Percentiles rank a stretch among this genome's conserved stretches.
phyloP scores from a whole-genome alignment of 1,284 basidiomycete genomes.

The Fomitopsis palustris region DNA sequence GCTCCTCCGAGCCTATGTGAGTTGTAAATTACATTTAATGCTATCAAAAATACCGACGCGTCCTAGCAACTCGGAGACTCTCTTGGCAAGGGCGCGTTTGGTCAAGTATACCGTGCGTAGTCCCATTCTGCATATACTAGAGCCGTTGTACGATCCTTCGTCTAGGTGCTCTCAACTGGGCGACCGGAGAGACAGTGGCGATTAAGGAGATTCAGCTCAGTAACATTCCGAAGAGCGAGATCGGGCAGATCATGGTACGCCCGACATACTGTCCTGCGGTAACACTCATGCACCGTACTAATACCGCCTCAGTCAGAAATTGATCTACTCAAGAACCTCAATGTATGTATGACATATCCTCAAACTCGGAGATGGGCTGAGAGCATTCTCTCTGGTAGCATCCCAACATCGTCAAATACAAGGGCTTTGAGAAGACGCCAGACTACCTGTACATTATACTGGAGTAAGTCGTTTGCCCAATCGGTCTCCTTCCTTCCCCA shows the following conservation, averaged over 20 bases:
- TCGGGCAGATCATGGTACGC: conserved; percentile 95
- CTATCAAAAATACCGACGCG: not conserved
- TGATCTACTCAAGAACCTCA: conserved; percentile 94
- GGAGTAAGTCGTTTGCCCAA: conserved; percentile 48
- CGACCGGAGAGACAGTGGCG: conserved; percentile 93
- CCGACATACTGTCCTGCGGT: not conserved
- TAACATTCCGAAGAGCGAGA: conserved; percentile 89
- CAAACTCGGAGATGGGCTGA: not conserved
- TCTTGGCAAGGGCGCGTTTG: conserved; percentile 92
- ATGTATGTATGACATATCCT: conserved; percentile 47
- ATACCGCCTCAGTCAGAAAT: conserved; percentile 78
- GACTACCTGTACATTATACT: conserved; percentile 96
- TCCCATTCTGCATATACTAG: not conserved
- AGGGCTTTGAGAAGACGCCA: conserved; percentile 93
- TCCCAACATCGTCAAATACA: conserved; percentile 98
- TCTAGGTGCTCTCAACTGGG: conserved; percentile 90
- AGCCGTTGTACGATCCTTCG: conserved; percentile 3
- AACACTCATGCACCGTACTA: not conserved
- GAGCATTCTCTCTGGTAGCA: conserved; percentile 42
- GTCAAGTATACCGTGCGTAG: conserved; percentile 86
- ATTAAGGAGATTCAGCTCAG: conserved; percentile 93
- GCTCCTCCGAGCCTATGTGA: conserved; percentile 35
- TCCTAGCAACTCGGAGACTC: conserved; percentile 91
- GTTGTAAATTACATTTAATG: conserved; percentile 9
- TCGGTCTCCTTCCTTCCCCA: not conserved